Percentiles rank a stretch among this genome's conserved stretches.
Evolutionary conservation across 352 stramenopile genomes (phyloP).

Genomic region (Pythium angustatum): DNA sequence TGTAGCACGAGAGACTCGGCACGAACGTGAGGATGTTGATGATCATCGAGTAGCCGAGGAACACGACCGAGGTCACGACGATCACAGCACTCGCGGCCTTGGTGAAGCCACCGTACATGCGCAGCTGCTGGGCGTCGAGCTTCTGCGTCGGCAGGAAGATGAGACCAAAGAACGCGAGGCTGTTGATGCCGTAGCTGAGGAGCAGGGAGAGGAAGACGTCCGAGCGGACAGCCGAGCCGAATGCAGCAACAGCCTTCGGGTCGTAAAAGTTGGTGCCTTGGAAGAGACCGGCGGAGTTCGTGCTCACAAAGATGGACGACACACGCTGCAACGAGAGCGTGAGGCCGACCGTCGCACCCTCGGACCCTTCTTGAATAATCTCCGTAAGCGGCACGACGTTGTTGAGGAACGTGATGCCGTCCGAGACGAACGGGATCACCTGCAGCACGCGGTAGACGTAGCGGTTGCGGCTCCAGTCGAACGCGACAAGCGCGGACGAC

Average conservation of each 20-base stretch:
- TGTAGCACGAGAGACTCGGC: conserved; percentile 25
- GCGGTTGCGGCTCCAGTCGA: conserved; percentile 48
- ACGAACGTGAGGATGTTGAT: conserved; percentile 37
- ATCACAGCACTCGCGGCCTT: conserved; percentile 30
- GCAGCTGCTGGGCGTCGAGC: conserved; percentile 39
- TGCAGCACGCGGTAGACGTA: conserved; percentile 64
- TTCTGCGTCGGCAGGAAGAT: conserved; percentile 40
- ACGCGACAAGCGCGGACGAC: conserved; percentile 39
- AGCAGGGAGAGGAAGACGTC: conserved; percentile 57
- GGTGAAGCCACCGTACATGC: conserved; percentile 41
- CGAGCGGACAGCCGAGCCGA: conserved; percentile 37
- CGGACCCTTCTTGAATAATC: conserved; percentile 65
- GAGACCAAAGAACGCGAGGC: conserved; percentile 53
- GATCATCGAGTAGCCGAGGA: conserved; percentile 30
- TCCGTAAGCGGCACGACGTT: conserved; percentile 62
- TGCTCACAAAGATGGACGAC: conserved; percentile 61
- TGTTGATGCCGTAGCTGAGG: conserved; percentile 57
- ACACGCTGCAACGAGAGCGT: conserved; percentile 59
- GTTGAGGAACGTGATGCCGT: conserved; percentile 56
- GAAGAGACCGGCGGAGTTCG: conserved; percentile 49
- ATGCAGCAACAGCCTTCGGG: conserved; percentile 31
- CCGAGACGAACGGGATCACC: conserved; percentile 47
- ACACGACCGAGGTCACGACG: conserved; percentile 23
- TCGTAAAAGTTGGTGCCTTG: conserved; percentile 51
- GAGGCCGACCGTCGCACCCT: conserved; percentile 60